Evolutionary conservation across 257 asterid genomes (phyloP).

Genomic region (Solanum lycopersicoides): DNA sequence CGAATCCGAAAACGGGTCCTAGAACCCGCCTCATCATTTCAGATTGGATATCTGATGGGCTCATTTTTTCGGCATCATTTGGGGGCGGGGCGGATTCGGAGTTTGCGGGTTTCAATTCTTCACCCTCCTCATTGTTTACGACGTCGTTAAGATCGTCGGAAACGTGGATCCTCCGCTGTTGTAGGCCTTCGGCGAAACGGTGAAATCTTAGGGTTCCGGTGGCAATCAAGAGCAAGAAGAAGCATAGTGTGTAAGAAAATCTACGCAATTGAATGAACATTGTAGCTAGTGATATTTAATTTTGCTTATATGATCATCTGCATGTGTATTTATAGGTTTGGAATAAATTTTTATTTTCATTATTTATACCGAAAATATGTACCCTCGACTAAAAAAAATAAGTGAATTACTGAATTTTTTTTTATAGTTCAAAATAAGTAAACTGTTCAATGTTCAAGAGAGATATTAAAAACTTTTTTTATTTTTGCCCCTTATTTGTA

Average conservation of each 20-base stretch:
- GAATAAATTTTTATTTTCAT: neutral
- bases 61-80: constrained; percentile 40
- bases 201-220: constrained; percentile 8
- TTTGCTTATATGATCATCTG: neutral
- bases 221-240: constrained; percentile 29
- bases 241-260: neutral
- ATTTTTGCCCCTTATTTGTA: no score
- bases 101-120: constrained; percentile 33
- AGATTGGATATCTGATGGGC: constrained; percentile 40
- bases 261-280: neutral
- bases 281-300: neutral
- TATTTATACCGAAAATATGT: no score
- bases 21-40: constrained; percentile 59
- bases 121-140: constrained; percentile 84
- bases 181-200: constrained; percentile 25
- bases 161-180: constrained; percentile 57
- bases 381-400: no score
- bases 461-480: no score
- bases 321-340: neutral
- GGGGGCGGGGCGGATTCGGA: constrained; percentile 76
- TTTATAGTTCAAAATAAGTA: no score
- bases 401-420: no score
- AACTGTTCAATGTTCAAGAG: no score
- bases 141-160: constrained; percentile 79
- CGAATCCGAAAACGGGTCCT: constrained; percentile 91